Conservation (phyloP, 805 yeast genomes). For the Wickerhamomyces sydowiorum region DNA sequence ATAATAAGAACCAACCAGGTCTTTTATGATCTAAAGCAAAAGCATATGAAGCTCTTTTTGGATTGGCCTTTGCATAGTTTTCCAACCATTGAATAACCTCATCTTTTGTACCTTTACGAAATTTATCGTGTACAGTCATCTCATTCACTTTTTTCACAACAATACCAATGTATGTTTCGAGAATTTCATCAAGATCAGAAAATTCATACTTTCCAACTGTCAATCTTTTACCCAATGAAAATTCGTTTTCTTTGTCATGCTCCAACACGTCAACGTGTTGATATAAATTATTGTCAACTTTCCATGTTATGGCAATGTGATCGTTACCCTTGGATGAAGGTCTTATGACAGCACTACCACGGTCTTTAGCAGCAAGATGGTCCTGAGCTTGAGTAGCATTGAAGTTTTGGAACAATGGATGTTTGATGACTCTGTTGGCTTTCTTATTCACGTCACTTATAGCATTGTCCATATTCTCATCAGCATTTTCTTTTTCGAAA, state of each 20-base stretch:
- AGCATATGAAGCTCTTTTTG: constrained; percentile 82
- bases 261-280: constrained; percentile 90
- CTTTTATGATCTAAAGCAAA: constrained; percentile 85
- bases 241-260: constrained; percentile 58
- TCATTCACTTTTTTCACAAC: constrained; percentile 79
- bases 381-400: constrained; percentile 88
- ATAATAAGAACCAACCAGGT: constrained; percentile 89
- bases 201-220: constrained; percentile 67
- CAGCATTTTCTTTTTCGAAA: constrained; percentile 64
- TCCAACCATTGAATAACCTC: constrained; percentile 86
- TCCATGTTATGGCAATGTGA: constrained; percentile 93
- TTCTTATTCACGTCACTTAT: constrained; percentile 63
- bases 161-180: constrained; percentile 80
- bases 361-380: constrained; percentile 77
- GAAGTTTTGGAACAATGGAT: constrained; percentile 84
- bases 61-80: constrained; percentile 86
- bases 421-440: constrained; percentile 76
- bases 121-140: constrained; percentile 83
- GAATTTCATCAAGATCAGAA: constrained; percentile 88
- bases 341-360: constrained; percentile 90
- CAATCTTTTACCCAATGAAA: constrained; percentile 49
- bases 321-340: constrained; percentile 90
- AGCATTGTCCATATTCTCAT: constrained; percentile 49
- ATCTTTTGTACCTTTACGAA: constrained; percentile 68
- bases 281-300: constrained; percentile 82